These are phyloP conservation scores for Tylopilus felleus DNA, from an alignment of 768 basidiomycete genomes.

Conservation along the genomic window DNA sequence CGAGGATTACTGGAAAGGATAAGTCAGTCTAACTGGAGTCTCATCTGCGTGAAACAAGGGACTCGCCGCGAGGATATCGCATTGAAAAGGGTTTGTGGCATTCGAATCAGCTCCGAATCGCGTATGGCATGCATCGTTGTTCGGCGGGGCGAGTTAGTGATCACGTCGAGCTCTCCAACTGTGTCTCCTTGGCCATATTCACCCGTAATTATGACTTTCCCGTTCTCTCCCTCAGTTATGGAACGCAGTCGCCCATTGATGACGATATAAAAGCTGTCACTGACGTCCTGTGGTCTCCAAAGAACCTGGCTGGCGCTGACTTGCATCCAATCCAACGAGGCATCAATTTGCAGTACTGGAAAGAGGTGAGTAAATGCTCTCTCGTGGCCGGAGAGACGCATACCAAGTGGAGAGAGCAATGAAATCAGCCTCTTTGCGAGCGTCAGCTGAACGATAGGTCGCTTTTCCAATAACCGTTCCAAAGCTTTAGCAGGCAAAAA, in stretches of 20 bases:
- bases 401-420: constrained; percentile 87
- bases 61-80: constrained; percentile 84
- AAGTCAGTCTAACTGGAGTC: neutral
- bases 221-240: constrained; percentile 74
- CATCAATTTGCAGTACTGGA: constrained; percentile 92
- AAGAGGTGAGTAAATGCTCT: constrained; percentile 5
- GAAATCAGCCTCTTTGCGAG: constrained; percentile 96
- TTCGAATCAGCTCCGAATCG: constrained; percentile 93
- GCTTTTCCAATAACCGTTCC: constrained; percentile 86
- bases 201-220: constrained; percentile 75
- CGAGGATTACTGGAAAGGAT: constrained; percentile 61
- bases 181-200: constrained; percentile 98
- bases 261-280: constrained; percentile 97
- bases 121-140: constrained; percentile 97
- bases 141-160: constrained; percentile 81
- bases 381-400: constrained; percentile 14
- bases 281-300: constrained; percentile 86
- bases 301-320: constrained; percentile 92
- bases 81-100: constrained; percentile 97
- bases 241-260: constrained; percentile 95
- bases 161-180: constrained; percentile 96
- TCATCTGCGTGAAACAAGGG: neutral
- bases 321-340: constrained; percentile 97
- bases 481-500: constrained; percentile 87
- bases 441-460: constrained; percentile 93